phyloP scores from a whole-genome alignment of 768 basidiomycete species.

The Naganishia vaughanmartiniae region DNA sequence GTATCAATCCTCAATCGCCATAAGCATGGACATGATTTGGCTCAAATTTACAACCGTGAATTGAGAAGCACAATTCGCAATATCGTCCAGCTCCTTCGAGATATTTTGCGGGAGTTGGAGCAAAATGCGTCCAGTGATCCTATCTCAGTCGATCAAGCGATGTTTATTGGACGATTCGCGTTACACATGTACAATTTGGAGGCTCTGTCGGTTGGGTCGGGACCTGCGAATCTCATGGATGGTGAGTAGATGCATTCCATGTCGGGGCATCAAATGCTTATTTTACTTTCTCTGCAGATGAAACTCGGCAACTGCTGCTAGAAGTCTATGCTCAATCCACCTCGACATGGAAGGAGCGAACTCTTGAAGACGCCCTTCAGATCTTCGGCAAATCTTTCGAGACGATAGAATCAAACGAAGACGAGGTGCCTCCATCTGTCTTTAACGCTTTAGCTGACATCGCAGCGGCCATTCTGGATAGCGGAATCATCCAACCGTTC shows the following conservation, averaged over 20 bases:
- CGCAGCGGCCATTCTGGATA: conserved; percentile 16
- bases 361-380: conserved; percentile 22
- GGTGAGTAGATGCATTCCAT: background rate
- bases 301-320: background rate
- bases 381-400: conserved; percentile 14
- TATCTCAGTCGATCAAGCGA: conserved; percentile 5
- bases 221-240: background rate
- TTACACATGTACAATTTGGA: background rate
- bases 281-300: background rate
- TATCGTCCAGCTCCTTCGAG: background rate
- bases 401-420: background rate
- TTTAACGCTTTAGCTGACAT: conserved; percentile 24
- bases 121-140: background rate
- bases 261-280: background rate
- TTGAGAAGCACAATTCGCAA: background rate
- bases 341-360: conserved; percentile 15
- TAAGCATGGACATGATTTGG: background rate
- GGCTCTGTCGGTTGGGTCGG: background rate
- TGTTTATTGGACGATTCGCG: conserved; percentile 19
- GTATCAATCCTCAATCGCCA: background rate
- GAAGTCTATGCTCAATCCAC: conserved; percentile 2
- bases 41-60: background rate
- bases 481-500: conserved; percentile 15
- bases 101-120: background rate
- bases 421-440: background rate